These are phyloP conservation scores for Leishmania turanica DNA, from an alignment of 208 protist species.

Conservation along the genomic window DNA sequence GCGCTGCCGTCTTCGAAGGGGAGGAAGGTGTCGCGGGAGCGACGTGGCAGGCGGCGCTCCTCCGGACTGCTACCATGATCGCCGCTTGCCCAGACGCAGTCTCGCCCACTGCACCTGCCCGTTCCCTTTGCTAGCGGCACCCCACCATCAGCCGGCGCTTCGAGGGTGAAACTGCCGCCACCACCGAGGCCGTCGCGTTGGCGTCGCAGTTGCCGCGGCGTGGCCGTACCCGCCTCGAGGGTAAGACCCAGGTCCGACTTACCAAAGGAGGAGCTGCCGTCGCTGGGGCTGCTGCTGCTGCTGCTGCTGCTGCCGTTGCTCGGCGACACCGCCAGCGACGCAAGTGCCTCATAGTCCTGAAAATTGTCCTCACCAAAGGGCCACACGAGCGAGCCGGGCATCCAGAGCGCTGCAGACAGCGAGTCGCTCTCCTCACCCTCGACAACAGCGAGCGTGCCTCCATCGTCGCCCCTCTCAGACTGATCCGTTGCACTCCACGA, in stretches of 20 bases:
- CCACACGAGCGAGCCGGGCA: not conserved
- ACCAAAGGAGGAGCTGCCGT: not conserved
- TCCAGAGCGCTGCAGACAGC: not conserved
- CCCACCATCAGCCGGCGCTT: not conserved
- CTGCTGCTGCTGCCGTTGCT: not conserved
- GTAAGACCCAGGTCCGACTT: not conserved
- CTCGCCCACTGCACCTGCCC: not conserved
- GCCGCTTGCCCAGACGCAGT: not conserved
- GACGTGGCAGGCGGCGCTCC: not conserved
- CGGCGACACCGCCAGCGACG: not conserved
- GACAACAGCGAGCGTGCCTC: not conserved
- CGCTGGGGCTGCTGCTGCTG: not conserved
- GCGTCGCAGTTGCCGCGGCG: not conserved
- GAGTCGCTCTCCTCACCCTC: not conserved
- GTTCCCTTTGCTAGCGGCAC: not conserved
- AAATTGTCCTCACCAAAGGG: not conserved
- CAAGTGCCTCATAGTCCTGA: not conserved
- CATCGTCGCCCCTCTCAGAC: not conserved
- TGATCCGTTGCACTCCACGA: not conserved
- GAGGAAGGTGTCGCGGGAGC: constrained; percentile 5
- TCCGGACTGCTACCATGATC: not conserved
- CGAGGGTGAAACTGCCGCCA: not conserved
- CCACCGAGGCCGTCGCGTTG: not conserved
- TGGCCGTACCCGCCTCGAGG: not conserved
- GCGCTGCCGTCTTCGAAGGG: constrained; percentile 16